phyloP scores from a whole-genome alignment of 176 grass and related monocot genomes.

The Oryza meyeriana region DNA sequence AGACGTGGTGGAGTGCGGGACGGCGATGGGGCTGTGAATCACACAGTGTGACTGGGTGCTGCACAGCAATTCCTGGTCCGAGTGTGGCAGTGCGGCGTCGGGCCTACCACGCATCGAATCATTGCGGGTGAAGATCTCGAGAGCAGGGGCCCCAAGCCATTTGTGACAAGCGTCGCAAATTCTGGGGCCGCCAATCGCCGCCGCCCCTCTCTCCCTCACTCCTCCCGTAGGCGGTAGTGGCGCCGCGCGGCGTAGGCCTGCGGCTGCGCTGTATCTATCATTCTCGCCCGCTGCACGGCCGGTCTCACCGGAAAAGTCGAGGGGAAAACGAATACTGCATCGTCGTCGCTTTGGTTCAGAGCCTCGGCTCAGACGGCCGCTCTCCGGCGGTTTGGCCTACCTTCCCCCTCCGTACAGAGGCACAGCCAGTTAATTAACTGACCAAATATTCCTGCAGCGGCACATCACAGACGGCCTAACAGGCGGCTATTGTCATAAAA shows the following conservation, averaged over 20 bases:
- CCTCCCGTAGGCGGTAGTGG: neutral
- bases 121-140: conserved; percentile 36
- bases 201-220: neutral
- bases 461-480: too few relatives aligned
- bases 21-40: too few relatives aligned
- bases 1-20: too few relatives aligned
- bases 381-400: too few relatives aligned
- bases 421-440: conserved; percentile 6
- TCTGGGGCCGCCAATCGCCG: conserved; percentile 12
- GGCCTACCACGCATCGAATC: conserved; percentile 22
- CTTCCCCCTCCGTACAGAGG: neutral
- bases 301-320: neutral
- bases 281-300: neutral
- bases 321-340: neutral
- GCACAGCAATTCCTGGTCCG: neutral
- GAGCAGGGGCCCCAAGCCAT: neutral
- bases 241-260: neutral
- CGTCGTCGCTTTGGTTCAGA: too few relatives aligned
- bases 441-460: neutral
- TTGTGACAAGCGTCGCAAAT: conserved; percentile 9
- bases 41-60: too few relatives aligned
- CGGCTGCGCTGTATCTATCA: neutral
- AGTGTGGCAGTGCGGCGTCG: conserved; percentile 3
- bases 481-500: too few relatives aligned
- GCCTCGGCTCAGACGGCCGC: neutral